A percentile compares a stretch with the other conserved stretches of the same genome.
These are phyloP conservation scores for Aspergillus terreus DNA, from an alignment of 2,329 filamentous ascomycete species.

Conservation along the genomic window DNA sequence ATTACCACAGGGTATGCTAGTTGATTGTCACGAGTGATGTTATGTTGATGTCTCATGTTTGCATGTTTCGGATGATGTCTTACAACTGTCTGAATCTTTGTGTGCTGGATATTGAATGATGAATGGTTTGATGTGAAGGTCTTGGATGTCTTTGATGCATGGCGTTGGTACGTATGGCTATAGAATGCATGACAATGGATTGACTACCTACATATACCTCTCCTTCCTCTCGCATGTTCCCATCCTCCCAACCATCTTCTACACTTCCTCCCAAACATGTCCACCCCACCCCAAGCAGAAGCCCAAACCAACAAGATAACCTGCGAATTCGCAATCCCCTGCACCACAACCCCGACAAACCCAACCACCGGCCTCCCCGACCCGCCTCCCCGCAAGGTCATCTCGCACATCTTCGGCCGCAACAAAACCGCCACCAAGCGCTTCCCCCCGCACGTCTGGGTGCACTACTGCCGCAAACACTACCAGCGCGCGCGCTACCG, in stretches of 20 bases:
- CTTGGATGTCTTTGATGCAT: too few species aligned
- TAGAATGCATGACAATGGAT: too few species aligned
- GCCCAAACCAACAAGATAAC: too few species aligned
- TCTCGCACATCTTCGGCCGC: constrained; percentile 77
- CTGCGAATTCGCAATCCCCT: constrained; percentile 15
- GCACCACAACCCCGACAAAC: constrained; percentile 1
- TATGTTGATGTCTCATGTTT: background rate
- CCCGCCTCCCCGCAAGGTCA: constrained; percentile 63
- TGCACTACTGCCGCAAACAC: constrained; percentile 75
- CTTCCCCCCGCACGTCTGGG: constrained; percentile 68
- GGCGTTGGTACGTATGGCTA: too few species aligned
- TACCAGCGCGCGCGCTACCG: constrained; percentile 74
- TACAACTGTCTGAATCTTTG: background rate
- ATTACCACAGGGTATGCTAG: constrained; percentile 27
- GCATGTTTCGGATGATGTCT: background rate
- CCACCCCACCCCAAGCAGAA: background rate
- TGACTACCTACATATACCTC: too few species aligned
- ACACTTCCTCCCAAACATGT: constrained; percentile 3
- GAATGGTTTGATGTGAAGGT: too few species aligned
- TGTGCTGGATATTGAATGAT: background rate
- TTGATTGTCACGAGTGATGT: constrained; percentile 8
- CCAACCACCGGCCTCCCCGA: constrained; percentile 7
- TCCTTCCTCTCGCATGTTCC: too few species aligned
- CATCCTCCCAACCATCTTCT: background rate
- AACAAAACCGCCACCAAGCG: constrained; percentile 73